A percentile compares a stretch with the other conserved stretches of the same genome.
phyloP scores from a whole-genome alignment of 179 eudicot genomes.

The Spinacia oleracea region DNA sequence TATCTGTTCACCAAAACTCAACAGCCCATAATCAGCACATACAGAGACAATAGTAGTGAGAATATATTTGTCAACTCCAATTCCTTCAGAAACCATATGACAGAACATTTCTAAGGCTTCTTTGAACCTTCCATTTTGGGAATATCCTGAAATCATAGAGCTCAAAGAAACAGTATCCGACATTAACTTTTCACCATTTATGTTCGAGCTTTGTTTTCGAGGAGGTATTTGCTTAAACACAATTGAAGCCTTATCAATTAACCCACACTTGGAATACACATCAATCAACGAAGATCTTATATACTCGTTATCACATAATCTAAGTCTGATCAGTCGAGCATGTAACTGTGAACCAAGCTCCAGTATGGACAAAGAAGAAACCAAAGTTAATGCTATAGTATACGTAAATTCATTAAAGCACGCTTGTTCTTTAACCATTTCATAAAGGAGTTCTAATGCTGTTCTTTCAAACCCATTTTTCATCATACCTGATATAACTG shows the following conservation, averaged over 20 bases:
- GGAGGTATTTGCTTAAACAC: constrained; percentile 39
- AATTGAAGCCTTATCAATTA: constrained; percentile 52
- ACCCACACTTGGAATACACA: constrained; percentile 81
- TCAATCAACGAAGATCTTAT: constrained; percentile 61
- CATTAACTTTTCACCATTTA: constrained; percentile 18
- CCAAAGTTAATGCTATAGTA: constrained; percentile 60
- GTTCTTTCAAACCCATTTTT: constrained; percentile 45
- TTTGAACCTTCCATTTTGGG: constrained; percentile 57
- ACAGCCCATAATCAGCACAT: constrained; percentile 59
- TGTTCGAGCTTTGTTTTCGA: constrained; percentile 11
- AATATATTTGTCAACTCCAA: constrained; percentile 55
- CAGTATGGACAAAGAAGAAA: constrained; percentile 49
- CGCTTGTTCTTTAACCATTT: constrained; percentile 51
- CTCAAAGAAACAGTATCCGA: constrained; percentile 51
- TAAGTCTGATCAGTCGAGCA: constrained; percentile 46
- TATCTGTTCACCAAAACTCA: constrained; percentile 71
- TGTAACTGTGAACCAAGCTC: constrained; percentile 71
- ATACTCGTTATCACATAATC: constrained; percentile 46
- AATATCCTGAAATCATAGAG: constrained; percentile 62
- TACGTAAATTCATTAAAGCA: constrained; percentile 49
- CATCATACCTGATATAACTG: constrained; percentile 64
- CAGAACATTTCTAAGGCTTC: constrained; percentile 61
- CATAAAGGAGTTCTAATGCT: constrained; percentile 58
- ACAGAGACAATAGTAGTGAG: constrained; percentile 64
- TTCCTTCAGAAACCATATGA: constrained; percentile 47